phyloP scores from a whole-genome alignment of 1,139 yeast species.

The Schwanniomyces etchellsii region DNA sequence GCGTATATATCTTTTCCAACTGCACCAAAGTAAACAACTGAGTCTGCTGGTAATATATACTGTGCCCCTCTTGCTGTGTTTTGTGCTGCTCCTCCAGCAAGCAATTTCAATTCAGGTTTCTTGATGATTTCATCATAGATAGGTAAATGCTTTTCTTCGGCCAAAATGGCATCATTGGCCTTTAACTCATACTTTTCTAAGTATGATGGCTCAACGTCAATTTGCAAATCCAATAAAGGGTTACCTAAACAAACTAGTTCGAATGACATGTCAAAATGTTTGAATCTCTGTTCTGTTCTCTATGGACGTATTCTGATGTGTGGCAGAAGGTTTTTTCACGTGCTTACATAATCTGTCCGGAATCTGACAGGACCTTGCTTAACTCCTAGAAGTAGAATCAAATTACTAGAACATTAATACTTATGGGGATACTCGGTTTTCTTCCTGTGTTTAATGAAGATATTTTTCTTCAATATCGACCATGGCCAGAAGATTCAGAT shows the following conservation, averaged over 20 bases:
- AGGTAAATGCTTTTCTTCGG: conserved; percentile 82
- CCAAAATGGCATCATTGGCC: conserved; percentile 91
- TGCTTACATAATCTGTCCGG: background rate
- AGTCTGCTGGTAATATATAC: conserved; percentile 72
- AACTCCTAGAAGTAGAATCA: background rate
- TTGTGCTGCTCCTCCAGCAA: conserved; percentile 99
- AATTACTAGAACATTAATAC: background rate
- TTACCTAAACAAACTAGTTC: conserved; percentile 46
- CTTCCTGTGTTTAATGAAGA: conserved; percentile 32
- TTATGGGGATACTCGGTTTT: background rate
- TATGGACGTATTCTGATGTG: too few relatives aligned
- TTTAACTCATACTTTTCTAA: conserved; percentile 77
- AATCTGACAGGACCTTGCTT: background rate
- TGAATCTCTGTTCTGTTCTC: too few relatives aligned
- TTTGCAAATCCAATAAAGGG: conserved; percentile 86
- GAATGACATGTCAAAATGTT: conserved; percentile 25
- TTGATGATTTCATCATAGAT: conserved; percentile 74
- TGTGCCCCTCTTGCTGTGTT: conserved; percentile 99
- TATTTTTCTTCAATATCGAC: conserved; percentile 40
- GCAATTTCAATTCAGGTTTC: conserved; percentile 55
- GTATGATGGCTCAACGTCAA: conserved; percentile 63
- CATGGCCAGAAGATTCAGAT: conserved; percentile 34
- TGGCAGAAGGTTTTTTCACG: too few relatives aligned
- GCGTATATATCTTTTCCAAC: conserved; percentile 92
- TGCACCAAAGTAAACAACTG: conserved; percentile 92